Conservation (phyloP, 73 alveolate genomes). For the Stentor coeruleus region DNA sequence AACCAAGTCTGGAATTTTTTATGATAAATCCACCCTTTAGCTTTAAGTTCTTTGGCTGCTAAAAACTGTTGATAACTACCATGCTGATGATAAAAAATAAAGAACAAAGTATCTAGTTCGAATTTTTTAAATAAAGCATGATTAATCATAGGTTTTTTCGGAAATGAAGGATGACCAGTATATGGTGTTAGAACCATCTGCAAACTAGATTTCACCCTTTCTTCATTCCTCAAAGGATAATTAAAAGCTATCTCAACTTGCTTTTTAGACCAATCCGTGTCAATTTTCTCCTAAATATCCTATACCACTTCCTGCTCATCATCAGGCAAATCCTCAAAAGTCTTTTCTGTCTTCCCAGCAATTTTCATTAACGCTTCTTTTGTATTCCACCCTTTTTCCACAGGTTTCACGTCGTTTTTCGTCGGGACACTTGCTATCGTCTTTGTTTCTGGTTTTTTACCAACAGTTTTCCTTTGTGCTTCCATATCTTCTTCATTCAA, state of each 20-base stretch:
- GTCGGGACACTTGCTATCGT: not conserved
- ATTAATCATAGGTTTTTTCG: constrained; percentile 4
- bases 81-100: constrained; percentile 76
- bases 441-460: not conserved
- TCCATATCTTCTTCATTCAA: not conserved
- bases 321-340: not conserved
- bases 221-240: constrained; percentile 27
- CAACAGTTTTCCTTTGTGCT: not conserved
- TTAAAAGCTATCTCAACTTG: constrained; percentile 24
- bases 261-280: constrained; percentile 2
- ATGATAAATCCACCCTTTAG: constrained; percentile 76
- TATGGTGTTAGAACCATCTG: not conserved
- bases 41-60: constrained; percentile 58
- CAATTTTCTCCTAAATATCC: constrained; percentile 17
- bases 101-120: constrained; percentile 78
- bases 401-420: not conserved
- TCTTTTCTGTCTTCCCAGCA: constrained; percentile 8
- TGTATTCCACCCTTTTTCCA: constrained; percentile 13
- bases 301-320: constrained; percentile 2
- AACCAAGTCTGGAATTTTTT: constrained; percentile 71
- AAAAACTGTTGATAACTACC: constrained; percentile 55
- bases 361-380: constrained; percentile 2
- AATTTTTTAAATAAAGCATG: constrained; percentile 43
- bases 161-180: constrained; percentile 14
- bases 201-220: constrained; percentile 20